A percentile compares a stretch with the other conserved stretches of the same genome.
phyloP scores from a whole-genome alignment of 2,329 filamentous ascomycete species.

The Colletotrichum sp. region DNA sequence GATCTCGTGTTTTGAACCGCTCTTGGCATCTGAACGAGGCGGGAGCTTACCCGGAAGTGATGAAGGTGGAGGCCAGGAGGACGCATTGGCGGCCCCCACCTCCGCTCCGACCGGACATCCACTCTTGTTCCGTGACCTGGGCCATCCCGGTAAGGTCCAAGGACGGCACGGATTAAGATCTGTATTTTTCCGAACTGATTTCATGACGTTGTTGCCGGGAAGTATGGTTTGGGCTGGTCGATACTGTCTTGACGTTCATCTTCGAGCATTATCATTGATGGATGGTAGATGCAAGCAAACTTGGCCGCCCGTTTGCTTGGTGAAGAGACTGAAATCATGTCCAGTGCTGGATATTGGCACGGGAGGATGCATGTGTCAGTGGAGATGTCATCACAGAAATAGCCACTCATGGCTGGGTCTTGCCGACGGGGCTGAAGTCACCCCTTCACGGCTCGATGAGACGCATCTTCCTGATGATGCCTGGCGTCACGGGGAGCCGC shows the following conservation, averaged over 20 bases:
- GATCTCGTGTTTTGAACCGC: background rate
- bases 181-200: no score
- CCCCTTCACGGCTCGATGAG: background rate
- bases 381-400: background rate
- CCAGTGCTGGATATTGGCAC: background rate
- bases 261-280: background rate
- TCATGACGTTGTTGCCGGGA: background rate
- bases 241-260: background rate
- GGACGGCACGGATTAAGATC: background rate
- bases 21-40: background rate
- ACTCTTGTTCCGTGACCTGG: background rate
- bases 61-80: background rate
- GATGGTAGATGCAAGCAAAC: background rate
- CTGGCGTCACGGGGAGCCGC: background rate
- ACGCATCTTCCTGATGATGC: background rate
- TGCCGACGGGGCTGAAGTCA: background rate
- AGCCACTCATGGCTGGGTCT: background rate
- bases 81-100: background rate
- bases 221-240: background rate
- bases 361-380: background rate
- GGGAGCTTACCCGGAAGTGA: background rate
- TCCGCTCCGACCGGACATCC: background rate
- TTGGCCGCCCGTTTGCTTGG: background rate
- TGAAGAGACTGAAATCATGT: background rate
- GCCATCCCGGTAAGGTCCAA: background rate